Conservation (phyloP, 2,329 filamentous ascomycete genomes). For the Colletotrichum navitas region DNA sequence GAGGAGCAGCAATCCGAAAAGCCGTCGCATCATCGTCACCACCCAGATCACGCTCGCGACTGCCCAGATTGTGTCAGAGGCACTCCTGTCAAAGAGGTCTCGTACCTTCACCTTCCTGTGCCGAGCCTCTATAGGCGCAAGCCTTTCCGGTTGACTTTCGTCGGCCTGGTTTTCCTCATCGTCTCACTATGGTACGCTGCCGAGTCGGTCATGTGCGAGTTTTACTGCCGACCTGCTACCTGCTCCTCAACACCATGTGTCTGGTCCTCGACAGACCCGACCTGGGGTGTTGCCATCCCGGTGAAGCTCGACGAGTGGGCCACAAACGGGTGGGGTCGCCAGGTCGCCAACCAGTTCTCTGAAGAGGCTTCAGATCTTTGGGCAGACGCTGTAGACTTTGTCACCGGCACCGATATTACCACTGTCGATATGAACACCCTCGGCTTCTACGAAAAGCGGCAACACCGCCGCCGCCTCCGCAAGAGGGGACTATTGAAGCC, state of each 20-base stretch:
- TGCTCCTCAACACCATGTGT: slow-evolving; percentile 63
- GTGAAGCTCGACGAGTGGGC: slow-evolving; percentile 74
- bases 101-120: slow-evolving; percentile 58
- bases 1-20: slow-evolving; percentile 35
- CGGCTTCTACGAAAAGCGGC: slow-evolving; percentile 60
- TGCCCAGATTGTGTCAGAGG: slow-evolving; percentile 9
- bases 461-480: slow-evolving; percentile 63
- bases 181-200: slow-evolving; percentile 65
- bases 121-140: slow-evolving; percentile 61
- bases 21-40: background rate
- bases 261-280: slow-evolving; percentile 70
- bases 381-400: slow-evolving; percentile 62
- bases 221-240: slow-evolving; percentile 66
- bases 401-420: slow-evolving; percentile 59
- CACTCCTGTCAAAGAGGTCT: slow-evolving; percentile 40
- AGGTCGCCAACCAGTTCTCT: slow-evolving; percentile 50
- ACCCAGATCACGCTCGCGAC: slow-evolving; percentile 14
- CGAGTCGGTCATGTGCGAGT: slow-evolving; percentile 66
- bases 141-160: slow-evolving; percentile 61
- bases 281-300: slow-evolving; percentile 71
- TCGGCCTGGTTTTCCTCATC: slow-evolving; percentile 61
- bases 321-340: slow-evolving; percentile 64
- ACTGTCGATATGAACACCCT: slow-evolving; percentile 59
- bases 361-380: slow-evolving; percentile 62
- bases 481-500: slow-evolving; percentile 59